phyloP scores from a whole-genome alignment of 2,329 filamentous ascomycete species.

The Cercospora sp. region DNA sequence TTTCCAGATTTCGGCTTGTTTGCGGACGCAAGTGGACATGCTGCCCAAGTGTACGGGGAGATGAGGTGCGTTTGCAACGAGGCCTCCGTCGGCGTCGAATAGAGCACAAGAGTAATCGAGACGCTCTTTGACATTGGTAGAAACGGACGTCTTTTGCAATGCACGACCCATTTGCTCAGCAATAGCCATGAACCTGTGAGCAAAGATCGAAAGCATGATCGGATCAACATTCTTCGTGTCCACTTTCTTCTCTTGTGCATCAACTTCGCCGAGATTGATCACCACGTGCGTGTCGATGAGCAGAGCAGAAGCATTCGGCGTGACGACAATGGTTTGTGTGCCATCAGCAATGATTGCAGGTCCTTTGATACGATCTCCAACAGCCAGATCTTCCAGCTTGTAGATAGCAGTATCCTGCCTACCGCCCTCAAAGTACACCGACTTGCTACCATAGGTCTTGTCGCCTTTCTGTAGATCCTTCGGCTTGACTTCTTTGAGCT shows the following conservation, averaged over 20 bases:
- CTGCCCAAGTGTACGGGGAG: slow-evolving; percentile 78
- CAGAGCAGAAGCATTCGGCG: slow-evolving; percentile 72
- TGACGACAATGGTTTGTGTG: slow-evolving; percentile 89
- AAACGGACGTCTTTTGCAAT: slow-evolving; percentile 76
- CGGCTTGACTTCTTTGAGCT: slow-evolving; percentile 68
- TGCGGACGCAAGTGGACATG: slow-evolving; percentile 80
- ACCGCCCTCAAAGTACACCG: slow-evolving; percentile 84
- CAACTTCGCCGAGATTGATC: slow-evolving; percentile 69
- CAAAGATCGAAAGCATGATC: slow-evolving; percentile 75
- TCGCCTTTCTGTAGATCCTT: slow-evolving; percentile 57
- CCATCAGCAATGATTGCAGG: slow-evolving; percentile 85
- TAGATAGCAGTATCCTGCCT: slow-evolving; percentile 77
- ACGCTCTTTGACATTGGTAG: slow-evolving; percentile 78
- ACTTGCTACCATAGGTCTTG: slow-evolving; percentile 65
- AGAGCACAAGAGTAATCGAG: slow-evolving; percentile 82
- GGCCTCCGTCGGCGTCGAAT: slow-evolving; percentile 71
- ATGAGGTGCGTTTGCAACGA: slow-evolving; percentile 78
- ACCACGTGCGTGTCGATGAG: slow-evolving; percentile 85
- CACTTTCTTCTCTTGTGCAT: slow-evolving; percentile 48
- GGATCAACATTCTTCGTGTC: slow-evolving; percentile 65
- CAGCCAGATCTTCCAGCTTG: slow-evolving; percentile 70
- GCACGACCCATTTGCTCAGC: slow-evolving; percentile 82
- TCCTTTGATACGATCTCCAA: slow-evolving; percentile 72
- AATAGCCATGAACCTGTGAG: slow-evolving; percentile 81
- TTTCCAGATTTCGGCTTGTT: slow-evolving; percentile 77